Conservation (phyloP, 2,329 filamentous ascomycete species). For the Clonostachys sp. region DNA sequence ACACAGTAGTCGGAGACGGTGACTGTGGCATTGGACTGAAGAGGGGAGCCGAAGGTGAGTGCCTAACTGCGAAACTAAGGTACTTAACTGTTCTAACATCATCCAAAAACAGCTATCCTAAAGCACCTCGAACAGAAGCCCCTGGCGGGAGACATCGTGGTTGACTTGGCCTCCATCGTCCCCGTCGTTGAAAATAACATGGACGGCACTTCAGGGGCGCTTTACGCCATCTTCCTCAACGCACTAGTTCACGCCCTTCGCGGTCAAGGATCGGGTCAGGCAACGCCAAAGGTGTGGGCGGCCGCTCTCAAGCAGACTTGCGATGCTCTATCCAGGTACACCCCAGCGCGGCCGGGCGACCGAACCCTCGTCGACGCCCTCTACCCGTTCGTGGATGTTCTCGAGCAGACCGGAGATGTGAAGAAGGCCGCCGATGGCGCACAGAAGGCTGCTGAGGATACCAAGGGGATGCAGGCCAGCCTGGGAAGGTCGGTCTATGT, state of each 20-base stretch:
- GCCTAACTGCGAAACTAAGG: not conserved
- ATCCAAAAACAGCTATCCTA: slow-evolving; percentile 36
- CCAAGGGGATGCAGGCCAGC: slow-evolving; percentile 88
- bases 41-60: slow-evolving; percentile 72
- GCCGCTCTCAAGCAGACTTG: slow-evolving; percentile 68
- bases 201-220: slow-evolving; percentile 58
- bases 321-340: slow-evolving; percentile 73
- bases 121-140: slow-evolving; percentile 38
- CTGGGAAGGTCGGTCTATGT: slow-evolving; percentile 55
- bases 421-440: slow-evolving; percentile 72
- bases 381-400: slow-evolving; percentile 75
- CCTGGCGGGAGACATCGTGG: slow-evolving; percentile 45
- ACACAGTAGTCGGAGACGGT: slow-evolving; percentile 84
- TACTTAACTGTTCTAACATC: slow-evolving; percentile 9
- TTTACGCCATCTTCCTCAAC: slow-evolving; percentile 83
- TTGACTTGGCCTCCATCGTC: slow-evolving; percentile 48
- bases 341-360: slow-evolving; percentile 84
- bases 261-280: slow-evolving; percentile 29
- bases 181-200: slow-evolving; percentile 51
- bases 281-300: slow-evolving; percentile 42
- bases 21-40: slow-evolving; percentile 86
- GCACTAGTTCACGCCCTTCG: slow-evolving; percentile 65
- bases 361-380: slow-evolving; percentile 88
- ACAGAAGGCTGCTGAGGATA: slow-evolving; percentile 70
- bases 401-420: slow-evolving; percentile 61